Conservation (phyloP, 805 yeast species). For the Sungouiozyma ichnusensis region DNA sequence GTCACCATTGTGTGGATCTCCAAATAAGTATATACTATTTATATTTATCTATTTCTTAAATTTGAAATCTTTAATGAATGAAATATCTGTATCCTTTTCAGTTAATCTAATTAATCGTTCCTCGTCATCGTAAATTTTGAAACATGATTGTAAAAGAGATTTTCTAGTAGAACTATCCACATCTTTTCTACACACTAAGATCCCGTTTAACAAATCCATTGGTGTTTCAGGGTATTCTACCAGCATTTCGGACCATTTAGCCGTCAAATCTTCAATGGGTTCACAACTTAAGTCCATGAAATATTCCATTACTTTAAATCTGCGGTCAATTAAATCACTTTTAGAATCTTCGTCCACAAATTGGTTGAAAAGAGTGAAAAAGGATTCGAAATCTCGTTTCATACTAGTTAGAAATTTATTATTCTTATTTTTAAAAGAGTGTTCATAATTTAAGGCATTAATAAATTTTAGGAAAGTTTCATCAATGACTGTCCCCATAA, state of each 20-base stretch:
- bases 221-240: slow-evolving; percentile 70
- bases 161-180: slow-evolving; percentile 26
- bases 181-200: slow-evolving; percentile 39
- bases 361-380: slow-evolving; percentile 43
- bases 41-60: slow-evolving; percentile 1
- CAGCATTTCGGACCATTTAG: slow-evolving; percentile 51
- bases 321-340: slow-evolving; percentile 33
- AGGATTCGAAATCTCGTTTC: slow-evolving; percentile 48
- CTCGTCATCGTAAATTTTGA: slow-evolving; percentile 11
- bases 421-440: slow-evolving; percentile 34
- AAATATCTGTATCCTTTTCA: slow-evolving; percentile 6
- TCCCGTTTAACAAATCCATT: slow-evolving; percentile 52
- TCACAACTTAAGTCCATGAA: slow-evolving; percentile 47
- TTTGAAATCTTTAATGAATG: slow-evolving; percentile 7
- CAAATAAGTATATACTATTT: slow-evolving; percentile 8
- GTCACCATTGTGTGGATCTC: slow-evolving; percentile 28
- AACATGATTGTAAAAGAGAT: slow-evolving; percentile 13
- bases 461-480: slow-evolving; percentile 42
- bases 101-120: slow-evolving; percentile 9
- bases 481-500: slow-evolving; percentile 44
- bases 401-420: slow-evolving; percentile 40
- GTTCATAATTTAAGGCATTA: slow-evolving; percentile 34
- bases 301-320: slow-evolving; percentile 50
- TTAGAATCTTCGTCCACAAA: slow-evolving; percentile 31
- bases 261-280: slow-evolving; percentile 37